phyloP scores from a whole-genome alignment of 352 stramenopile species.

The Globisporangium iwayamae region DNA sequence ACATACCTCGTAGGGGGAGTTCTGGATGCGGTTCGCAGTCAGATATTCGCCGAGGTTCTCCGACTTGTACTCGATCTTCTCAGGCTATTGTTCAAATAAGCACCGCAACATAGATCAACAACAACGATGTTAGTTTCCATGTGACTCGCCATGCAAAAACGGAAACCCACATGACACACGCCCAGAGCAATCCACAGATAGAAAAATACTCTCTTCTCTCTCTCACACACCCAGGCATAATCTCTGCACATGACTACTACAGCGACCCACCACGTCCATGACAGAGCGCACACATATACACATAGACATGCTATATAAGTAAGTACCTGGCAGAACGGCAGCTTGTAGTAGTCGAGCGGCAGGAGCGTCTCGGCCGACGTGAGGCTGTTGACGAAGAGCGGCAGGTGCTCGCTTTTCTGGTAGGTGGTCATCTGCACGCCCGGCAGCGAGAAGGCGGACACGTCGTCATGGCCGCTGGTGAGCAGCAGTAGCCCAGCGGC shows the following conservation, averaged over 20 bases:
- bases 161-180: not conserved
- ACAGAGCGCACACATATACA: too few relatives aligned
- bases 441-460: constrained; percentile 60
- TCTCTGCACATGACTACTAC: not conserved
- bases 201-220: not conserved
- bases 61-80: constrained; percentile 93
- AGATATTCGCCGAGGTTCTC: constrained; percentile 99
- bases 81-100: constrained; percentile 37
- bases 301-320: not conserved
- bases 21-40: constrained; percentile 98
- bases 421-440: constrained; percentile 89
- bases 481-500: constrained; percentile 1
- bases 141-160: not conserved
- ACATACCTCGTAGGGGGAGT: constrained; percentile 92
- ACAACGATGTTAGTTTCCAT: constrained; percentile 5
- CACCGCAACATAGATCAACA: not conserved
- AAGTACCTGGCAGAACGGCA: constrained; percentile 93
- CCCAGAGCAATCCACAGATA: too few relatives aligned
- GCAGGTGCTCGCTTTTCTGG: constrained; percentile 78
- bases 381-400: constrained; percentile 94
- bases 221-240: not conserved
- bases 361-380: constrained; percentile 94
- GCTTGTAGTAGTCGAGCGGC: constrained; percentile 97
- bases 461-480: not conserved
- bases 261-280: too few relatives aligned